phyloP scores from a whole-genome alignment of 169 alveolate genomes.

The Theileria parva region DNA sequence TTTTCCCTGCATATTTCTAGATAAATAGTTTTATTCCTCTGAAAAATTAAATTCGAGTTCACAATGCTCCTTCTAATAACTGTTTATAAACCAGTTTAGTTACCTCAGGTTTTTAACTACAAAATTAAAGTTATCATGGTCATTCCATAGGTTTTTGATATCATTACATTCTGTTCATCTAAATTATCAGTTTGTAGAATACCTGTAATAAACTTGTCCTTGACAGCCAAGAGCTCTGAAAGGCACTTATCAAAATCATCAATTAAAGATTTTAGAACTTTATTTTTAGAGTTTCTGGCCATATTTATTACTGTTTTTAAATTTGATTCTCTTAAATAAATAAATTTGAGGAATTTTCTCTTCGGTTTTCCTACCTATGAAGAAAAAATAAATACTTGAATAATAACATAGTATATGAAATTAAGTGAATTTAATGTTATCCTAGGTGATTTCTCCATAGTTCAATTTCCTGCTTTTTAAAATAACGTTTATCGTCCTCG shows the following conservation, averaged over 20 bases:
- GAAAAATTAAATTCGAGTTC: neutral
- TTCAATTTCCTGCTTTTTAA: slow-evolving; percentile 95
- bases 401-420: neutral
- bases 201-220: slow-evolving; percentile 1
- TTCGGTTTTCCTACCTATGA: slow-evolving; percentile 8
- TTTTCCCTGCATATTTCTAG: neutral
- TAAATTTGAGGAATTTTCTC: slow-evolving; percentile 1
- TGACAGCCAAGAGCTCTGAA: neutral
- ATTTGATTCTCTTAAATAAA: neutral
- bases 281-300: neutral
- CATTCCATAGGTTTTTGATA: slow-evolving; percentile 1
- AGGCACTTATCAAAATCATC: slow-evolving; percentile 2
- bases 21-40: neutral
- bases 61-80: slow-evolving; percentile 1
- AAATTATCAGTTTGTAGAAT: slow-evolving; percentile 1
- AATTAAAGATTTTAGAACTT: neutral
- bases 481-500: slow-evolving; percentile 95
- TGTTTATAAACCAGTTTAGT: neutral
- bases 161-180: slow-evolving; percentile 1
- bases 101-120: slow-evolving; percentile 5
- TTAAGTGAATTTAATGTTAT: slow-evolving; percentile 22
- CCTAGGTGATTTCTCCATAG: slow-evolving; percentile 95
- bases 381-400: slow-evolving; percentile 12
- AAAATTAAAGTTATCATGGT: neutral
- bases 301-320: neutral